Evolutionary conservation across 805 yeast species (phyloP).

Genomic region (Kregervanrija fluxuum): DNA sequence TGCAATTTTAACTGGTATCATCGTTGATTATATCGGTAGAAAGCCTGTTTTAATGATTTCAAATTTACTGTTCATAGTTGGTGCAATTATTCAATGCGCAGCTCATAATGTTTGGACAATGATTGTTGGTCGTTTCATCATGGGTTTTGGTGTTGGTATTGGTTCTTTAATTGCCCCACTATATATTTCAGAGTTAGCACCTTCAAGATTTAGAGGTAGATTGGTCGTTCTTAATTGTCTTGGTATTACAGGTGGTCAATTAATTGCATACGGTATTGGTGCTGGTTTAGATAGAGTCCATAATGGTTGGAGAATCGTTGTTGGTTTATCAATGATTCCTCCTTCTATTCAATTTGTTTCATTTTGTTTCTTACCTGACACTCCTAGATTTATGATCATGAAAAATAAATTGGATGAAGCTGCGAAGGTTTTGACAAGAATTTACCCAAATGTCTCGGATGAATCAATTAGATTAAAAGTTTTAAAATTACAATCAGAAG

Average conservation of each 20-base stretch:
- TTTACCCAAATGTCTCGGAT: conserved; percentile 57
- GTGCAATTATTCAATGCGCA: conserved; percentile 79
- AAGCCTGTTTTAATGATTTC: conserved; percentile 79
- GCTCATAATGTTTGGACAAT: conserved; percentile 81
- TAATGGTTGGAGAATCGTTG: conserved; percentile 91
- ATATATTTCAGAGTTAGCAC: conserved; percentile 88
- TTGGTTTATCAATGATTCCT: conserved; percentile 86
- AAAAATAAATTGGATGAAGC: conserved; percentile 63
- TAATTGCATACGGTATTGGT: conserved; percentile 89
- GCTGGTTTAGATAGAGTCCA: conserved; percentile 69
- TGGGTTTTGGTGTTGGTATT: conserved; percentile 96
- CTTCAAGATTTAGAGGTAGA: conserved; percentile 85
- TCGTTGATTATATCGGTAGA: conserved; percentile 81
- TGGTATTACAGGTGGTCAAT: conserved; percentile 92
- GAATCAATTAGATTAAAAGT: conserved; percentile 61
- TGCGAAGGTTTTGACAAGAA: conserved; percentile 50
- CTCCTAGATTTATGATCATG: conserved; percentile 85
- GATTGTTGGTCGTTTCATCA: conserved; percentile 84
- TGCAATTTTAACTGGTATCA: conserved; percentile 67
- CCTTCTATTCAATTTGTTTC: conserved; percentile 69
- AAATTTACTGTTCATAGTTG: conserved; percentile 72
- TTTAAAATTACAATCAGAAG: conserved; percentile 50
- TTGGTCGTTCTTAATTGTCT: conserved; percentile 81
- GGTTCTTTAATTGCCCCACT: conserved; percentile 94
- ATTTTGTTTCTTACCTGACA: conserved; percentile 86